A percentile compares a stretch with the other conserved stretches of the same genome.
Evolutionary conservation across 768 basidiomycete species (phyloP).

Genomic region (Amylocystis lapponica): DNA sequence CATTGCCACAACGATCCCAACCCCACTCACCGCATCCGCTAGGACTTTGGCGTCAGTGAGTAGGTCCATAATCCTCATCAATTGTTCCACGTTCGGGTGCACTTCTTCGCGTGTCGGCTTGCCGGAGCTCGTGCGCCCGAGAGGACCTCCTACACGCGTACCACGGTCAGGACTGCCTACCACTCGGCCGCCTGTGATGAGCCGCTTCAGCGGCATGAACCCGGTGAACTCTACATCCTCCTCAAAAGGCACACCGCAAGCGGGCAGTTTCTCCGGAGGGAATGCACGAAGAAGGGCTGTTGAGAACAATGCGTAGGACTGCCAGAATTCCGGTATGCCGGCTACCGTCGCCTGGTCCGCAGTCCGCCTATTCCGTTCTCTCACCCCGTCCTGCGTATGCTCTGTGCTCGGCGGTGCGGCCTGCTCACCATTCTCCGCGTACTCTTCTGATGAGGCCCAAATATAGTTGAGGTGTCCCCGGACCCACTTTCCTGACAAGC

Average conservation of each 20-base stretch:
- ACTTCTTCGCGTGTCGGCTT: slow-evolving; percentile 30
- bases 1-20: neutral
- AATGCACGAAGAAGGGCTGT: slow-evolving; percentile 59
- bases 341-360: slow-evolving; percentile 26
- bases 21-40: slow-evolving; percentile 45
- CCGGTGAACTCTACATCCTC: slow-evolving; percentile 90
- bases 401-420: too few species aligned
- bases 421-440: too few species aligned
- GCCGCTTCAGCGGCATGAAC: slow-evolving; percentile 72
- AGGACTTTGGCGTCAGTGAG: slow-evolving; percentile 64
- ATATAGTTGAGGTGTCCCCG: slow-evolving; percentile 69
- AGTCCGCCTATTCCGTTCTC: slow-evolving; percentile 25
- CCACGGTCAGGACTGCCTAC: too few species aligned
- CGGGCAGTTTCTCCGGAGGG: slow-evolving; percentile 56
- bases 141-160: too few species aligned
- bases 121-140: too few species aligned
- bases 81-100: slow-evolving; percentile 92
- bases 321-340: slow-evolving; percentile 59
- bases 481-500: slow-evolving; percentile 89
- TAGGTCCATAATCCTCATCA: slow-evolving; percentile 90
- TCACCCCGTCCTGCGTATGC: slow-evolving; percentile 14
- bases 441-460: too few species aligned
- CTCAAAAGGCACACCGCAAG: slow-evolving; percentile 59
- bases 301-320: slow-evolving; percentile 59
- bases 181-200: slow-evolving; percentile 40